phyloP scores from a whole-genome alignment of 768 basidiomycete species.

The Leccinum barrowsii region DNA sequence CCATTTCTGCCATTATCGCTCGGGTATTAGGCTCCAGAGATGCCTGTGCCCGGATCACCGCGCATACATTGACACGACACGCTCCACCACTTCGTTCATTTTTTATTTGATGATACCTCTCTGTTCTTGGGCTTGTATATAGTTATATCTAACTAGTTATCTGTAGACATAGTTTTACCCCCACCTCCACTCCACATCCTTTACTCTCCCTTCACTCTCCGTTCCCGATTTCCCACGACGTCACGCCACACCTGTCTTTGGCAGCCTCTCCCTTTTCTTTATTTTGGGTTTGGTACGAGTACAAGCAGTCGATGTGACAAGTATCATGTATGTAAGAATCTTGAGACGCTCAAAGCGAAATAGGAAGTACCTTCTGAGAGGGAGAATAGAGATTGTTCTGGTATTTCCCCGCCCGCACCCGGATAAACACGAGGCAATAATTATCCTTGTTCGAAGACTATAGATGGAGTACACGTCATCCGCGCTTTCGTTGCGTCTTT shows the following conservation, averaged over 20 bases:
- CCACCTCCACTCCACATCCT: not conserved
- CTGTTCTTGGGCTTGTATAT: conserved; percentile 22
- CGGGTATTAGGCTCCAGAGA: not conserved
- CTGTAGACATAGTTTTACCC: conserved; percentile 9
- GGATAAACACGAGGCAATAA: not conserved
- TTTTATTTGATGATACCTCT: conserved; percentile 2
- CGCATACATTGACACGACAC: not conserved
- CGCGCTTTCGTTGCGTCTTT: not conserved
- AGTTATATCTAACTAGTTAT: conserved; percentile 30
- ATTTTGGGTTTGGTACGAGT: not conserved
- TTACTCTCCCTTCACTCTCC: not conserved
- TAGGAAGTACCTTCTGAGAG: not conserved
- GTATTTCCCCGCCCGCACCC: not conserved
- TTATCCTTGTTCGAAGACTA: not conserved
- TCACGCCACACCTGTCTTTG: not conserved
- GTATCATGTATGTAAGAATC: not conserved
- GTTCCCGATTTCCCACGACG: not conserved
- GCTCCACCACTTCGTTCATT: conserved; percentile 11
- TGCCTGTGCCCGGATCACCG: conserved; percentile 4
- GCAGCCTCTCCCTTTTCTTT: not conserved
- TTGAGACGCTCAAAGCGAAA: not conserved
- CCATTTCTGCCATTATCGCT: not conserved
- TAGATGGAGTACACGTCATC: not conserved
- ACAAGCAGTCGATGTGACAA: not conserved
- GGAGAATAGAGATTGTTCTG: not conserved